Evolutionary conservation across 768 basidiomycete genomes (phyloP), one percentile per base, ranked within the genome.

Genomic region (Hypsizygus marmoreus): DNA sequence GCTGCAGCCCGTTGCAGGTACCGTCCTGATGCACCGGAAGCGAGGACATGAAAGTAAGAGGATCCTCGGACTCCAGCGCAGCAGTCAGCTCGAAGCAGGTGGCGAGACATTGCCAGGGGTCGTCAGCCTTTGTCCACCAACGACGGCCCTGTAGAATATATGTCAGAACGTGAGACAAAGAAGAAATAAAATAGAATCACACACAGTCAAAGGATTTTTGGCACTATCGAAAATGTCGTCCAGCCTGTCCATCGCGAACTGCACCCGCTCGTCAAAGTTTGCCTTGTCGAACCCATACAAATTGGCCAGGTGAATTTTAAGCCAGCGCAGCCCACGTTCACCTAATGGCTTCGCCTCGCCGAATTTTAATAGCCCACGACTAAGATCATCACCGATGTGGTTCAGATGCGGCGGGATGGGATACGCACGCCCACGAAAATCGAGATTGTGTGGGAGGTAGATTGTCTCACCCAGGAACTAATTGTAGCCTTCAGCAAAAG

Each of bases 21-120:
- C 97, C 95, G 54, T 99, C 97, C 66, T 98, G 95, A 62, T 99
- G 97, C 5, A 97, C 80, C 0, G 97, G 97, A n/a, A 97, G 75
- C 13, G 71, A 66, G 3, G 85, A 91, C 57, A 75, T 67, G 49
- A 74, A 77, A 0, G 80, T 77, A 31, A 82, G 75, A 12, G 81
- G 79, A 54, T 92, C 79, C 13, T 73, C 73, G 1, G 86, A 87
- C 31, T 86, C 77, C 0, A 95, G 74, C 2, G 95, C 95, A 1
- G 75, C 77, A 35, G 76, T 76, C n/a, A 98, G 74, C 60, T 99
- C 97, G 63, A 86, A 82, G 70, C 94, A 97, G 1, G 90, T 81
- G 13, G 95, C 89, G 28, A 98, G 86, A 63, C 88, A 95, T 65
- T 98, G 95, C 95, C 95, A 98, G 6, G 95, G 95, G 59, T 98